Evolutionary conservation across 1,139 yeast genomes (phyloP), one percentile per base, ranked within the genome.

Genomic region (Yamadazyma spencermartinsiae): DNA sequence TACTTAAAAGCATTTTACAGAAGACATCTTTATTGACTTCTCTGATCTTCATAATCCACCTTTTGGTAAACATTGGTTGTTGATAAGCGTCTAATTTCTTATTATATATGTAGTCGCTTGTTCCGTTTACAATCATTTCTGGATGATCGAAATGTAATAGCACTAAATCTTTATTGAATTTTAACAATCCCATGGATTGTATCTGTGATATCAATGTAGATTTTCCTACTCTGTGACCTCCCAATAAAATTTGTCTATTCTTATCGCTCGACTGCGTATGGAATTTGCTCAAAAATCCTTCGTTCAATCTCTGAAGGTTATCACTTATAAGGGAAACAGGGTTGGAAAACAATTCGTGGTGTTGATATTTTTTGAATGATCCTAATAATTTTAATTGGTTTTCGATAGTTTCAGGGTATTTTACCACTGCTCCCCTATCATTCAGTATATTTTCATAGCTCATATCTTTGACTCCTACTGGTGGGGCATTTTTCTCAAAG

Each of bases 201-300:
- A 82, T 72, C 58, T 90, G 96, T 0, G 92, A 65, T 36, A 90
- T 52, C 29, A 84, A 59, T 0, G 89, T 79, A 2, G 92, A 77
- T 64, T 90, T 90, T 9, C 98, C 98, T 9, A 76, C 73, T 34
- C 96, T 96, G 35, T 78, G 66, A 41, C 74, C 80, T 31, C 98
- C 98, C 23, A 78, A 61, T 16, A 90, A 49, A 35, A 85, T 68
- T 30, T 74, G 50, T 53, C 86, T 71, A 56, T 81, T 84, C 10
- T 61, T 52, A 16, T 31, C 28, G 12, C 36, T 13, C 56, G 52
- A 1, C 79, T 67, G 1, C 55, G 37, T 2, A 45, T 49, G 44
- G 42, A 68, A 53, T 24, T 58, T 57, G 12, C 49, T 39, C 6
- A 71, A 47, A 41, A 69, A 62, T 9, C 45, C 41, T n/a, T 50